These are phyloP conservation scores for Paramecium primaurelia DNA, from an alignment of 73 alveolate genomes.

Conservation along the genomic window DNA sequence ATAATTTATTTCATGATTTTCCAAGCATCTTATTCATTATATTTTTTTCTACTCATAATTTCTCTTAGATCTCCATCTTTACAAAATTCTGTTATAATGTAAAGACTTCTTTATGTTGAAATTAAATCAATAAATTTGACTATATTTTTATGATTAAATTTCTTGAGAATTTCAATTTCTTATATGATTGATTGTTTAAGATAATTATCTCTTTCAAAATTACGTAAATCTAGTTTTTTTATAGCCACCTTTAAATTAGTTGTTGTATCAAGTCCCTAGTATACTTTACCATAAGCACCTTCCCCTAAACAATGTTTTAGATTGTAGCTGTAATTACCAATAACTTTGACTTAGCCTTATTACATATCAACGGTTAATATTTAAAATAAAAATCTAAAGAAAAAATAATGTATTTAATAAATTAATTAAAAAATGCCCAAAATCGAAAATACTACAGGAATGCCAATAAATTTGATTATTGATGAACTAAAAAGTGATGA, in stretches of 20 bases:
- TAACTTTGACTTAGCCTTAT: slow-evolving; percentile 54
- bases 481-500: slow-evolving; percentile 85
- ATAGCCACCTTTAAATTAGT: slow-evolving; percentile 48
- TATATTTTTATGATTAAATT: slow-evolving; percentile 56
- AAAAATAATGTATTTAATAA: background rate
- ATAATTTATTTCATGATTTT: slow-evolving; percentile 25
- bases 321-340: slow-evolving; percentile 58
- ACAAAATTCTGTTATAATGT: slow-evolving; percentile 59
- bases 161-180: slow-evolving; percentile 59
- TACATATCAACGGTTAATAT: slow-evolving; percentile 20
- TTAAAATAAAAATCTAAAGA: background rate
- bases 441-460: slow-evolving; percentile 56
- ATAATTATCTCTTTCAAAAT: slow-evolving; percentile 54
- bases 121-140: slow-evolving; percentile 58
- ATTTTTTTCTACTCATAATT: slow-evolving; percentile 47
- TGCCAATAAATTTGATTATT: slow-evolving; percentile 58
- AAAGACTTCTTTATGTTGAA: slow-evolving; percentile 53
- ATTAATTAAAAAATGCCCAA: slow-evolving; percentile 50
- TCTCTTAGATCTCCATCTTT: slow-evolving; percentile 58
- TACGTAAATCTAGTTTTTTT: slow-evolving; percentile 52
- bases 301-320: slow-evolving; percentile 63
- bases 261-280: slow-evolving; percentile 54
- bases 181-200: slow-evolving; percentile 44
- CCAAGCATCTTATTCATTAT: slow-evolving; percentile 49
- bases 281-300: slow-evolving; percentile 64